Evolutionary conservation across 2,329 filamentous ascomycete genomes (phyloP), one percentile per base, ranked within the genome.

Genomic region (Verticillium dahliae): DNA sequence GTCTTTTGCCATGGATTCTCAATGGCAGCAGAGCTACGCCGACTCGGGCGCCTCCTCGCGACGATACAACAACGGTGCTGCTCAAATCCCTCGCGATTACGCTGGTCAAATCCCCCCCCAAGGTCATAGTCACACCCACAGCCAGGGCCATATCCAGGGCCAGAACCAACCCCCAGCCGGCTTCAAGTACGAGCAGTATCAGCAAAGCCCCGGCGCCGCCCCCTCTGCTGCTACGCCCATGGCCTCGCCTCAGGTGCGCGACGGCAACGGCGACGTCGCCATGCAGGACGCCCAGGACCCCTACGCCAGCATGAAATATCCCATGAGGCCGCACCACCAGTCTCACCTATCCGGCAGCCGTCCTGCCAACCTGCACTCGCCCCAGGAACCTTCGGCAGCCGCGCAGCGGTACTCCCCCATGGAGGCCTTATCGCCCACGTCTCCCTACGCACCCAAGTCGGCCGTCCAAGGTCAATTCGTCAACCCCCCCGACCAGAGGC

Each of bases 391-490:
- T 62, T 95, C 92, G 54, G 83, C 91, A 58, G 91, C 92, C 62
- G 91, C 92, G 63, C 91, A 96, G 74, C 87, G 93, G 72, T 98
- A 98, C 77, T 98, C 94, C 56, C 95, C 94, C 66, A 97, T 97
- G 93, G 94, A 97, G 74, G 85, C 87, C 15, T 80, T 96, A 64
- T 92, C 92, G 63, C 91, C 92, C 50, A 86, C 89, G 38, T 89
- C 90, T 61, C 88, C 92, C 38, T 96, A 96, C 77, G 84, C 85
- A 56, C 72, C 82, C 78, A 77, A 90, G 80, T 37, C 56, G 6
- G 65, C 85, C 79, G 71, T 80, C 66, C 72, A 80, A 50, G 80
- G 73, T 67, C 78, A 89, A 79, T 80, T 81, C 74, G 69, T 79
- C 68, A 75, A 78, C 72, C 75, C 82, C 67, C 74, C 83, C 68